Base-by-base conservation (phyloP, 805 yeast genomes). In the Jamesozyma gamospora region DNA sequence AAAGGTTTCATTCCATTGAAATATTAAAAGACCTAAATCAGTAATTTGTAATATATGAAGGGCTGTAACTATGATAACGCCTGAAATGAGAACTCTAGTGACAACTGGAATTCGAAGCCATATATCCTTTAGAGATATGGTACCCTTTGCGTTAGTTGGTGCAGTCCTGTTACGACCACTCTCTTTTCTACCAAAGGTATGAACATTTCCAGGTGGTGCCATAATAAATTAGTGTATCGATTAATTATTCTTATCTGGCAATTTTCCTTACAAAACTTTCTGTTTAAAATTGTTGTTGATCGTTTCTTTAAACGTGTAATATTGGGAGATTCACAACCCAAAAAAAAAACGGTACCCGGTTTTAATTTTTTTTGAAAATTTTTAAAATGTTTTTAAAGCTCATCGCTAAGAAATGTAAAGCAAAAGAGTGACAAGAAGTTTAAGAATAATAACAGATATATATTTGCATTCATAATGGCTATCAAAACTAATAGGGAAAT, bases 401-500 rank as follows among this genome's bases (percentile, higher is more conserved):
- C 32, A 29, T 29, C 32, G 32, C 32, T 11, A 15, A 21, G 24
- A 21, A 21, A 21, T 21, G 24, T 6, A 21, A 21, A 21, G 24
- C 24, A 21, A 21, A 21, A 21, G 24, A 6, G 24, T 5, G 24
- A 21, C 8, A 21, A 8, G 8, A 21, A 21, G 24, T 5, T n/a
- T n/a, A n/a, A n/a, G n/a, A n/a, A n/a, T n/a, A n/a, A n/a, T n/a
- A n/a, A n/a, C n/a, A n/a, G n/a, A n/a, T n/a, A n/a, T n/a, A n/a
- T n/a, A n/a, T n/a, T n/a, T n/a, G n/a, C n/a, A n/a, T n/a, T n/a
- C n/a, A n/a, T n/a, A n/a, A 40, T 36, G 37, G 39, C 37, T 14
- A 36, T 19, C n/a, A 44, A 40, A 28, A 31, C 39, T 8, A 88
- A 90, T 60, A 75, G 95, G 63, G 90, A 87, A 53, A 75, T 88